phyloP scores from a whole-genome alignment of 2,329 filamentous ascomycete species.

The Drechslerella coelobrocha region DNA sequence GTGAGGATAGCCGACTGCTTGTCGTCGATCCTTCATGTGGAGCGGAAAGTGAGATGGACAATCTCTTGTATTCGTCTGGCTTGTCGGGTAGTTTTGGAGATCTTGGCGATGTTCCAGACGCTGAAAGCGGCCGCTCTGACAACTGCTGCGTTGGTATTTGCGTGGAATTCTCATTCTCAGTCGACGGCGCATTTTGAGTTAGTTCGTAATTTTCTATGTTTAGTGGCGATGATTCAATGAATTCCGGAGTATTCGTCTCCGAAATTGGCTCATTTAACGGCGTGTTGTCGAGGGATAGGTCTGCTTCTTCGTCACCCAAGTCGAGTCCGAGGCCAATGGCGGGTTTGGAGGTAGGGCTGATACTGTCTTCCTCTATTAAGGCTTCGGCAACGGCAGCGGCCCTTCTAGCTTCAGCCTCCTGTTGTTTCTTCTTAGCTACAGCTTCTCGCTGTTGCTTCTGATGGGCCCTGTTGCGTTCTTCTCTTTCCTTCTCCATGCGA shows the following conservation, averaged over 20 bases:
- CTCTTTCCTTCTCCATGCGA: conserved; percentile 74
- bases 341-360: conserved; percentile 23
- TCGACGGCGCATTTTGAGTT: conserved; percentile 37
- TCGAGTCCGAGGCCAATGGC: conserved; percentile 42
- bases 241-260: conserved; percentile 18
- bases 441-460: conserved; percentile 58
- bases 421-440: conserved; percentile 62
- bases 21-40: conserved; percentile 46
- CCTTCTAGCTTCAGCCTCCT: conserved; percentile 38
- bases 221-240: conserved; percentile 23
- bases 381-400: conserved; percentile 15
- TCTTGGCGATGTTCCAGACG: conserved; percentile 28
- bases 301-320: conserved; percentile 26
- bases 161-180: conserved; percentile 48
- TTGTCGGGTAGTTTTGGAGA: conserved; percentile 39
- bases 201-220: conserved; percentile 47
- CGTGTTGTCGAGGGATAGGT: conserved; percentile 12
- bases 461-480: conserved; percentile 66
- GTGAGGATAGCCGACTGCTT: conserved; percentile 41
- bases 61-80: conserved; percentile 38
- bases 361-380: conserved; percentile 18
- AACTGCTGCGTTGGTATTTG: conserved; percentile 44
- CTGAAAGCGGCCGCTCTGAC: conserved; percentile 45
- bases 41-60: conserved; percentile 32
- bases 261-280: conserved; percentile 46